phyloP scores from a whole-genome alignment of 305 asterid species.

The Fraxinus latifolia region DNA sequence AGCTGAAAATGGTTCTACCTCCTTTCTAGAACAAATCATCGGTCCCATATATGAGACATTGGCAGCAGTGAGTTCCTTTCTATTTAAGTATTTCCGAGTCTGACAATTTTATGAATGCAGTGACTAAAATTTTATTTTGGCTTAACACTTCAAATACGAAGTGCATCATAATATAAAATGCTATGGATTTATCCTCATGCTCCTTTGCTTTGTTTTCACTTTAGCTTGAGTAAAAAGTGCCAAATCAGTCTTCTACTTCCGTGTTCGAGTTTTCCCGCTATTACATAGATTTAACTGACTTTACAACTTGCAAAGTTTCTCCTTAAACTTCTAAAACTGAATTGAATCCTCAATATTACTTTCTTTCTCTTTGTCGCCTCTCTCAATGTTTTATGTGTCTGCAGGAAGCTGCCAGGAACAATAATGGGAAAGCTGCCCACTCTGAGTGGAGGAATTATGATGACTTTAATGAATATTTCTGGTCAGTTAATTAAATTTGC shows the following conservation, averaged over 20 bases:
- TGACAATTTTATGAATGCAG: neutral
- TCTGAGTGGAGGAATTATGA: constrained; percentile 96
- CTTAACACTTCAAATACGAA: constrained; percentile 12
- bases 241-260: neutral
- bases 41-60: constrained; percentile 61
- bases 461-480: constrained; percentile 94
- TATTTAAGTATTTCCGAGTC: neutral
- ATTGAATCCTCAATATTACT: constrained; percentile 7
- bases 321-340: constrained; percentile 4
- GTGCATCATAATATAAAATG: constrained; percentile 7
- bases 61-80: constrained; percentile 43
- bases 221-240: constrained; percentile 8
- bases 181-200: constrained; percentile 2
- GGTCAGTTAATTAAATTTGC: constrained; percentile 38
- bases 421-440: constrained; percentile 90
- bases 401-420: constrained; percentile 76
- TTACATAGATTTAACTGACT: neutral
- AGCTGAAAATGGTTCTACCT: constrained; percentile 50
- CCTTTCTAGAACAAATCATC: constrained; percentile 72
- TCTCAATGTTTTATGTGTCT: constrained; percentile 14
- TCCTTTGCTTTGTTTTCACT: neutral
- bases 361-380: neutral
- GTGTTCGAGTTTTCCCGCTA: neutral
- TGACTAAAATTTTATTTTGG: constrained; percentile 6
- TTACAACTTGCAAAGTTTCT: constrained; percentile 12